phyloP scores from a whole-genome alignment of 2,329 filamentous ascomycete species.

The Hypoxylon sp. region DNA sequence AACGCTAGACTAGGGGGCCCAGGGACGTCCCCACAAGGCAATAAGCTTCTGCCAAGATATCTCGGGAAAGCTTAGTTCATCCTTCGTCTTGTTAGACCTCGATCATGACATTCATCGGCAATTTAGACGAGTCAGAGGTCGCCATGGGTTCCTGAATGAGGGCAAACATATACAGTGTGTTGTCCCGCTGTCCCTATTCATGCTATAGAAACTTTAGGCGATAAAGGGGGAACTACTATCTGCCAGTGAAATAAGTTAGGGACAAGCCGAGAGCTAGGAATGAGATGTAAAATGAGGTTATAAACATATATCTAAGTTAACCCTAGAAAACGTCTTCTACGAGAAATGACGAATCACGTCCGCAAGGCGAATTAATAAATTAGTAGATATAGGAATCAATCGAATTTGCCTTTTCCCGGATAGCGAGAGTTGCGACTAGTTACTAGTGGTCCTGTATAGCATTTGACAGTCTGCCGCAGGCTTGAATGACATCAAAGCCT shows the following conservation, averaged over 20 bases:
- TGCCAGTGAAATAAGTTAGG: neutral
- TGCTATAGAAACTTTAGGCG: neutral
- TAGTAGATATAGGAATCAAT: neutral
- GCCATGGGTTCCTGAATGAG: neutral
- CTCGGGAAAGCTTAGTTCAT: conserved; percentile 8
- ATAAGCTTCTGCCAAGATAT: conserved; percentile 18
- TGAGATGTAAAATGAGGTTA: neutral
- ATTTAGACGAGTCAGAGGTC: neutral
- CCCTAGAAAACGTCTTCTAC: neutral
- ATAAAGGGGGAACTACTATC: neutral
- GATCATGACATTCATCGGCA: neutral
- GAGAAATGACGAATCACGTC: neutral
- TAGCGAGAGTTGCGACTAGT: neutral
- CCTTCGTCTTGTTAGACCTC: neutral
- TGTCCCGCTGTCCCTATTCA: neutral
- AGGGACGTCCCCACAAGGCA: conserved; percentile 23
- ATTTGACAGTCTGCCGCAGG: neutral
- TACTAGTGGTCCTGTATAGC: neutral
- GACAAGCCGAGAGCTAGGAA: neutral
- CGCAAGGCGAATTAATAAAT: neutral
- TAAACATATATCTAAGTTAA: neutral
- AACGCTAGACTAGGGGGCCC: conserved; percentile 29
- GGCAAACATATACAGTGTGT: neutral
- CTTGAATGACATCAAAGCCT: neutral
- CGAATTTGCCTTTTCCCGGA: neutral